These are phyloP conservation scores for Eremothecium cymbalariae DNA, from an alignment of 1,139 yeast species.

Conservation along the genomic window DNA sequence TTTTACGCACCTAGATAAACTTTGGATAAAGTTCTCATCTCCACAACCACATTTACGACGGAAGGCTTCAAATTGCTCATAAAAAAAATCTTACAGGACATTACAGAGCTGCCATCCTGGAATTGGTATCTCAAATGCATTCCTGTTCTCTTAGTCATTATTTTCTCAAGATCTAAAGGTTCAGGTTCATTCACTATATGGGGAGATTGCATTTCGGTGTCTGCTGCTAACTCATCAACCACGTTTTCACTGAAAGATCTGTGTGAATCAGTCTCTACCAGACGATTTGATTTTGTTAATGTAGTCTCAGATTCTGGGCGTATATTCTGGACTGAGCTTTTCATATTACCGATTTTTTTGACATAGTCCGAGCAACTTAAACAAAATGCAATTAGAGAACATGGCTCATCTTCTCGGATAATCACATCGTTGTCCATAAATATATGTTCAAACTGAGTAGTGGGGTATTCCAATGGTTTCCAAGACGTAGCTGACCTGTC, in stretches of 20 bases:
- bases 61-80: slow-evolving; percentile 95
- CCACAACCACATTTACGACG: slow-evolving; percentile 69
- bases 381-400: slow-evolving; percentile 89
- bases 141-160: slow-evolving; percentile 74
- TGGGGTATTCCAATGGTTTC: slow-evolving; percentile 86
- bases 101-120: slow-evolving; percentile 71
- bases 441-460: slow-evolving; percentile 74
- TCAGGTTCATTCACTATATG: slow-evolving; percentile 7
- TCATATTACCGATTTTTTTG: slow-evolving; percentile 41
- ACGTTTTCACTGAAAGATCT: slow-evolving; percentile 9
- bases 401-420: slow-evolving; percentile 94
- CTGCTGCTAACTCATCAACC: slow-evolving; percentile 3
- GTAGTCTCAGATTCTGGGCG: slow-evolving; percentile 10
- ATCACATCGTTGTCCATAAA: slow-evolving; percentile 92
- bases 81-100: slow-evolving; percentile 89
- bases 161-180: slow-evolving; percentile 41
- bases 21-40: slow-evolving; percentile 69
- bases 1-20: slow-evolving; percentile 83
- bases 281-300: slow-evolving; percentile 9
- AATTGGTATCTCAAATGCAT: slow-evolving; percentile 88
- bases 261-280: slow-evolving; percentile 11
- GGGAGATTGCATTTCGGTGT: too few relatives aligned
- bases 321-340: slow-evolving; percentile 1
- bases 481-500: slow-evolving; percentile 93
- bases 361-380: slow-evolving; percentile 75